Conservation (phyloP, 768 basidiomycete species). For the Trametes maxima region DNA sequence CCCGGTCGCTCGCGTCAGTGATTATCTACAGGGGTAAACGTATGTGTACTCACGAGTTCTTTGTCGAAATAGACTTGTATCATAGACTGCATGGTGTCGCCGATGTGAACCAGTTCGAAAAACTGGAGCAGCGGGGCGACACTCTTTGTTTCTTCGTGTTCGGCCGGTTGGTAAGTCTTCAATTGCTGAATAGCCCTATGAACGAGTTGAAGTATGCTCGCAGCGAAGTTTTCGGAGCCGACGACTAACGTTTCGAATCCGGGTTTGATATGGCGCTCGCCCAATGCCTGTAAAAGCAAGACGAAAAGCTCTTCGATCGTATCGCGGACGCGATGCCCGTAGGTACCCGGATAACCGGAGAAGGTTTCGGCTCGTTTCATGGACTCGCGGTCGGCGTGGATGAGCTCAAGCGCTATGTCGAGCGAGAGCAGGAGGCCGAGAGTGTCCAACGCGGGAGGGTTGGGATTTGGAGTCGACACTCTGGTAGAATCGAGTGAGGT, state of each 20-base stretch:
- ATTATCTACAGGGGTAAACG: not conserved
- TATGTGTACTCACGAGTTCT: slow-evolving; percentile 64
- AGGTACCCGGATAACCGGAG: slow-evolving; percentile 80
- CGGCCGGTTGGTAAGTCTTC: slow-evolving; percentile 86
- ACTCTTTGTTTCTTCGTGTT: slow-evolving; percentile 76
- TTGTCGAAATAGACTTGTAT: slow-evolving; percentile 98
- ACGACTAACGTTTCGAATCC: slow-evolving; percentile 62
- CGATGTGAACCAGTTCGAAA: slow-evolving; percentile 96
- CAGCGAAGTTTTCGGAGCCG: not conserved
- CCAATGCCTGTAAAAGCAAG: slow-evolving; percentile 74
- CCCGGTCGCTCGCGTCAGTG: not conserved
- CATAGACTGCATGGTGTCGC: slow-evolving; percentile 97
- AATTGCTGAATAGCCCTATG: slow-evolving; percentile 86
- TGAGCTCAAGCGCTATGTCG: slow-evolving; percentile 87
- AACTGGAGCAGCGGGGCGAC: slow-evolving; percentile 96
- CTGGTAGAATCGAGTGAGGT: slow-evolving; percentile 20
- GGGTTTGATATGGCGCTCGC: slow-evolving; percentile 74
- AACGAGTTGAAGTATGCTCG: not conserved
- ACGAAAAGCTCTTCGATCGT: slow-evolving; percentile 95
- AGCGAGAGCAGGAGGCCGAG: slow-evolving; percentile 91
- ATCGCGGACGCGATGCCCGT: slow-evolving; percentile 85
- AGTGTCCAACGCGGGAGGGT: slow-evolving; percentile 41
- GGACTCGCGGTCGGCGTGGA: slow-evolving; percentile 89
- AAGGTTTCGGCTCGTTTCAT: slow-evolving; percentile 94
- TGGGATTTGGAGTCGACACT: slow-evolving; percentile 23